phyloP scores from a whole-genome alignment of 371 early-diverging fungal genomes.

The Lichtheimia corymbifera region DNA sequence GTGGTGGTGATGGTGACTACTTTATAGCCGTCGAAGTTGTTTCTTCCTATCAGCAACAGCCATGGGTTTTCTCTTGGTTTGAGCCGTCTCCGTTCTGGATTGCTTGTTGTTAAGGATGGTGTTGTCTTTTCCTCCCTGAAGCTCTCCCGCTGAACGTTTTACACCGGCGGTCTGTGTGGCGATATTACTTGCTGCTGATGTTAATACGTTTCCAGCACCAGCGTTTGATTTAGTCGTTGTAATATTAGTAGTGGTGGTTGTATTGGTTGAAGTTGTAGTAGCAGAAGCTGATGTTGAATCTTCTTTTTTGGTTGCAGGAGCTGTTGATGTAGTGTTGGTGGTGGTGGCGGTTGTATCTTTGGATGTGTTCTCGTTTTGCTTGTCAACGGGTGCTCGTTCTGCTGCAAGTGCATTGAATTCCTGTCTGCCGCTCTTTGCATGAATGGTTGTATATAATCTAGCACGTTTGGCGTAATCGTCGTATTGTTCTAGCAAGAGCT shows the following conservation, averaged over 20 bases:
- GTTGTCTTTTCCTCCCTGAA: conserved; percentile 13
- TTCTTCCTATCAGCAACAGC: conserved; percentile 26
- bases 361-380: conserved; percentile 4
- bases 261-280: not conserved
- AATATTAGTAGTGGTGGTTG: not conserved
- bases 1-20: not conserved
- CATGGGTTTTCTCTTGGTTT: conserved; percentile 10
- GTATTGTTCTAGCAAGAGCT: conserved; percentile 82
- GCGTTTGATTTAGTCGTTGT: not conserved
- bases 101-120: conserved; percentile 7
- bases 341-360: not conserved
- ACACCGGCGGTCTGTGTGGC: not conserved
- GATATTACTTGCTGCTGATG: conserved; percentile 17
- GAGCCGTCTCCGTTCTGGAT: conserved; percentile 1
- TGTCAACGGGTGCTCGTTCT: conserved; percentile 3
- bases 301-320: not conserved
- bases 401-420: conserved; percentile 25
- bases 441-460: conserved; percentile 72
- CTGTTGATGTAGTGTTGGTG: not conserved
- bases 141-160: conserved; percentile 7
- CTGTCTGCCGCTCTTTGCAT: conserved; percentile 56
- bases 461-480: conserved; percentile 82
- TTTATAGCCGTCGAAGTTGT: conserved; percentile 18
- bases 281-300: not conserved
- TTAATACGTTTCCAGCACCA: conserved; percentile 13